Evolutionary conservation across 257 asterid species (phyloP), one percentile per base, ranked within the genome.

Genomic region (Solanum dulcamara): DNA sequence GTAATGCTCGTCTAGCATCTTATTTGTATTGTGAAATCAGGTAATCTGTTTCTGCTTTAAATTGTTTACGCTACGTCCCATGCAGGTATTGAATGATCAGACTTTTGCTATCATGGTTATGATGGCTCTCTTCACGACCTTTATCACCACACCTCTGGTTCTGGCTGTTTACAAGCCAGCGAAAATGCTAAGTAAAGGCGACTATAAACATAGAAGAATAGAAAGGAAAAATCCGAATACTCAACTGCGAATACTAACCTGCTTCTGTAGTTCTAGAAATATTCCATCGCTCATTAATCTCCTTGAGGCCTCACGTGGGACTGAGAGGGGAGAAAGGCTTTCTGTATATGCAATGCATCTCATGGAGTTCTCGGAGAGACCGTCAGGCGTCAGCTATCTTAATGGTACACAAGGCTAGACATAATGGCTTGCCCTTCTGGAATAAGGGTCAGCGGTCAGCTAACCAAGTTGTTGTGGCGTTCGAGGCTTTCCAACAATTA

Each of bases 81-180:
- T 70, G 88, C 53, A 92, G 95, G 95, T 92, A 30, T 85, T 92
- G 70, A 92, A 92, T 62, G 95, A 92, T 89, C 92, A 92, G 85
- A 90, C 92, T n/a, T 92, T 91, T 44, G 93, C 95, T 35, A 92
- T 92, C 84, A 90, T 92, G 93, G 94, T 92, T 64, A 66, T 92
- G 83, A 92, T 91, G 93, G 93, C 95, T 44, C 87, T 92, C 59
- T 89, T 92, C 89, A 92, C 94, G 7, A 92, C 95, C 50, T 92
- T 92, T 70, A 90, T 91, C 60, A 92, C 95, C 42, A 92, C 95
- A 10, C 95, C 95, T 2, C 20, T 86, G 22, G 94, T 92, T 20
- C 26, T 89, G 74, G 90, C 91, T 20, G 90, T 89, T 38, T 92
- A 92, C 83, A 92, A 88, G 60, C 95, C 95, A 20, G 95, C 93